These are phyloP conservation scores for Nosema bombycis DNA, from an alignment of 371 early-diverging fungal species.

Conservation along the genomic window DNA sequence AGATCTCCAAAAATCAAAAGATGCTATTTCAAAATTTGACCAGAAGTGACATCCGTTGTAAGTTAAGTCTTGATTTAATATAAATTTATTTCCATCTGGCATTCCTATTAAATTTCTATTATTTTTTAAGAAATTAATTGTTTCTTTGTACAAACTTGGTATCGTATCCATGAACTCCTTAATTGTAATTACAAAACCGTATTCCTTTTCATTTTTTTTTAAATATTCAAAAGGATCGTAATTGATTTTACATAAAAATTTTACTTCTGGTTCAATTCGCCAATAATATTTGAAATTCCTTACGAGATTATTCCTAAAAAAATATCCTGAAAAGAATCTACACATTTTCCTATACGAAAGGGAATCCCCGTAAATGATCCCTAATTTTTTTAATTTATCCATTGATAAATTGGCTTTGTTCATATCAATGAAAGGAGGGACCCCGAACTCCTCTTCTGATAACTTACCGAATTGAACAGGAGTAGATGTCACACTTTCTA, in stretches of 20 bases:
- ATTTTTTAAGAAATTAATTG: conserved; percentile 64
- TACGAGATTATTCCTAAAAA: conserved; percentile 74
- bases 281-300: conserved; percentile 81
- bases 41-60: conserved; percentile 78
- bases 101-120: conserved; percentile 44
- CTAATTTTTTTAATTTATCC: conserved; percentile 68
- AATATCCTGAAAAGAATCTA: conserved; percentile 78
- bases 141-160: conserved; percentile 72
- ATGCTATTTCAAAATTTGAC: conserved; percentile 90
- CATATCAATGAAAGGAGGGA: conserved; percentile 73
- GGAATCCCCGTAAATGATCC: conserved; percentile 73
- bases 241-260: conserved; percentile 73
- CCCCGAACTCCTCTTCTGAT: conserved; percentile 72
- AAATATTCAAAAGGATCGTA: conserved; percentile 76
- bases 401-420: conserved; percentile 68
- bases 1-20: conserved; percentile 72
- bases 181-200: conserved; percentile 72
- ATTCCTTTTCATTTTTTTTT: conserved; percentile 71
- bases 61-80: conserved; percentile 32
- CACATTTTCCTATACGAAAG: conserved; percentile 86
- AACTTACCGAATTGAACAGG: conserved; percentile 69
- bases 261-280: conserved; percentile 83
- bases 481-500: conserved; percentile 60
- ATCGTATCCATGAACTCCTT: conserved; percentile 73
- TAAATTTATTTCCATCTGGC: conserved; percentile 56